These are phyloP conservation scores for Aureobasidium mangrovei DNA, from an alignment of 2,329 filamentous ascomycete genomes.

Conservation along the genomic window DNA sequence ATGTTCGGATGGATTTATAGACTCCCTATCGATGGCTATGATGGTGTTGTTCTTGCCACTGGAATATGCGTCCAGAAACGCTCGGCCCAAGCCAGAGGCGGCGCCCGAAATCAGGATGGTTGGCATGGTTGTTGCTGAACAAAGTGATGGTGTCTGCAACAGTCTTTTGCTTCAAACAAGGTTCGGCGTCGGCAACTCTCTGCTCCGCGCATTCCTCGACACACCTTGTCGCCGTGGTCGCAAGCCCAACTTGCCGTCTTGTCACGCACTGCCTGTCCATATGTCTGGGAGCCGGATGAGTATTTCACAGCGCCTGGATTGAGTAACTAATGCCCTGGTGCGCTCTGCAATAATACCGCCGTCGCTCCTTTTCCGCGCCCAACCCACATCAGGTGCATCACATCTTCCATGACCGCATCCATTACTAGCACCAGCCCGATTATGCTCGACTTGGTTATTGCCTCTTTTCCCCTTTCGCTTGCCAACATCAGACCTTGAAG, in stretches of 20 bases:
- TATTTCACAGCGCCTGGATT: background rate
- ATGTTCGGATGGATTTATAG: slow-evolving; percentile 10
- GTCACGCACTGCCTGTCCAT: background rate
- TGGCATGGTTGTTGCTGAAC: slow-evolving; percentile 12
- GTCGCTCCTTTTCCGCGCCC: background rate
- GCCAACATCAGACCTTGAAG: slow-evolving; percentile 5
- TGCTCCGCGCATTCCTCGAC: slow-evolving; percentile 4
- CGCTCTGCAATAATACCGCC: background rate
- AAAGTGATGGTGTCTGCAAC: background rate
- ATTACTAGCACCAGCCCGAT: background rate
- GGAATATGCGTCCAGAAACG: slow-evolving; percentile 26
- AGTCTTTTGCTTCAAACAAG: background rate
- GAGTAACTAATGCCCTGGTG: background rate
- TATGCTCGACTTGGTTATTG: slow-evolving; percentile 6
- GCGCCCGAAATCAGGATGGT: slow-evolving; percentile 31
- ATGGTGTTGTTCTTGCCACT: slow-evolving; percentile 20
- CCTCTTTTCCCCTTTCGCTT: background rate
- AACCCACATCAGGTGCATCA: background rate
- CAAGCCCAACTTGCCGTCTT: background rate
- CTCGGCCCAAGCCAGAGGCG: slow-evolving; percentile 31
- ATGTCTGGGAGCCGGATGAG: background rate
- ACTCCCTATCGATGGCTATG: slow-evolving; percentile 26
- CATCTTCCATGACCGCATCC: background rate
- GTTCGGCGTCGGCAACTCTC: slow-evolving; percentile 5
- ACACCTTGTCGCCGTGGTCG: slow-evolving; percentile 1